Base-by-base conservation (phyloP, 768 basidiomycete species). In the Exidia glandulosa region DNA sequence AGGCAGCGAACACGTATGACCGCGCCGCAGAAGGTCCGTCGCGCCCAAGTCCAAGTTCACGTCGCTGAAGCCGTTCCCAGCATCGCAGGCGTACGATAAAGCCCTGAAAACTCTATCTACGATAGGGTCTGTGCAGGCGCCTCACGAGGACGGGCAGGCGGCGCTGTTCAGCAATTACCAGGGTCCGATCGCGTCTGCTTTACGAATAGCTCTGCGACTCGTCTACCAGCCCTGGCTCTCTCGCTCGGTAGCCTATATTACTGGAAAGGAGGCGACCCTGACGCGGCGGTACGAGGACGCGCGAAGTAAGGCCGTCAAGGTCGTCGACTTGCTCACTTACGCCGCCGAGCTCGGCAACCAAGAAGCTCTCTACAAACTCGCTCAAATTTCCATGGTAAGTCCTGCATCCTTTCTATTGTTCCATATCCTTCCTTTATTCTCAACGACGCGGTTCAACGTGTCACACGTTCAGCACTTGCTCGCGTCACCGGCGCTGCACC, bases 301-400 rank as follows among this genome's bases (percentile, higher is more conserved):
- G 64, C 77, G 75, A 23, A 77, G 81, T 2, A 88, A 87, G 66
- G 86, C 88, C 9, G 83, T 90, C 68, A 92, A 92, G 69, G 88
- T 90, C 32, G 67, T 92, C 14, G 89, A 91, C 66, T 69, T 94
- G 12, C 73, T 94, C 32, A 81, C 90, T 61, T 87, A 90, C 72
- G 88, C 91, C 1, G 83, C 84, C 6, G 88, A 90, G 58, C 72
- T 90, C 54, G 93, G 91, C 14, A 80, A 88, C 66, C 70, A 70
- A 59, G 87, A 93, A 59, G 90, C 90, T 10, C 65, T 90, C 30
- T 90, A 80, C 66, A 79, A 79, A 1, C 77, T 87, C 13, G 88
- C 80, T 1, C 76, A 82, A 57, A 71, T 91, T 55, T 86, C 86
- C 56, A 65, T 90, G 72, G 87, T 88, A 63, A 60, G 83, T 74